These are phyloP conservation scores for Exophiala sideris DNA, from an alignment of 2,329 filamentous ascomycete species.

Conservation along the genomic window DNA sequence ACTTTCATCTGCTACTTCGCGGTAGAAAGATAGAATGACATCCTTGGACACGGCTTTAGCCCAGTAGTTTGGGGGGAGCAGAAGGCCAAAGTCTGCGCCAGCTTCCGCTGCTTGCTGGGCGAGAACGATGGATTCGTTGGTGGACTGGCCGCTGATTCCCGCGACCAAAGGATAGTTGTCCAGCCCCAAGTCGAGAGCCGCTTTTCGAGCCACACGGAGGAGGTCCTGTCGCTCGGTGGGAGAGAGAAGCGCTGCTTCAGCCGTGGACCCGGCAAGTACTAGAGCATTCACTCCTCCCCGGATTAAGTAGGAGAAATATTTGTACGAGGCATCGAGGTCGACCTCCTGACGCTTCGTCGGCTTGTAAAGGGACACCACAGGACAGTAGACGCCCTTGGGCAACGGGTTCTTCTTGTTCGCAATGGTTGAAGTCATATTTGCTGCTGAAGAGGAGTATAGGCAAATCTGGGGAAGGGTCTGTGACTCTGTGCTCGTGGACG, in stretches of 20 bases:
- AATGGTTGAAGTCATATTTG: too few species aligned
- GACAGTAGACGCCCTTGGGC: too few species aligned
- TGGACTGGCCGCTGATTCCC: constrained; percentile 67
- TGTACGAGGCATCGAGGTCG: too few species aligned
- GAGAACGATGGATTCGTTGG: constrained; percentile 61
- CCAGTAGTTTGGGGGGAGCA: constrained; percentile 74
- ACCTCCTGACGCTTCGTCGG: too few species aligned
- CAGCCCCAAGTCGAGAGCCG: constrained; percentile 48
- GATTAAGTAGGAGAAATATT: too few species aligned
- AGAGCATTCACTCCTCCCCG: too few species aligned
- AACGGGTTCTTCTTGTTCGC: too few species aligned
- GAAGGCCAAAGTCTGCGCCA: constrained; percentile 70
- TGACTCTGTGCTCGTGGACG: too few species aligned
- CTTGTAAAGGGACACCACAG: too few species aligned
- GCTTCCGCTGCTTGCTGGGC: constrained; percentile 51
- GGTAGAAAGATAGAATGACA: constrained; percentile 62
- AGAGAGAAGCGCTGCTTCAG: constrained; percentile 37
- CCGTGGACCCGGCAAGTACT: constrained; percentile 22
- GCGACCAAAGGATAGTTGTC: constrained; percentile 67
- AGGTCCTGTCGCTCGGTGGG: constrained; percentile 40
- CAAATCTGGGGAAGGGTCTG: too few species aligned
- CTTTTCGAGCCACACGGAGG: constrained; percentile 38
- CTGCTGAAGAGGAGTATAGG: too few species aligned
- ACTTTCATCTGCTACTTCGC: constrained; percentile 58
- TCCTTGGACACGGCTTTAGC: constrained; percentile 60